Evolutionary conservation across 805 yeast genomes (phyloP).

Genomic region (Cyberlindnera bimundalis): DNA sequence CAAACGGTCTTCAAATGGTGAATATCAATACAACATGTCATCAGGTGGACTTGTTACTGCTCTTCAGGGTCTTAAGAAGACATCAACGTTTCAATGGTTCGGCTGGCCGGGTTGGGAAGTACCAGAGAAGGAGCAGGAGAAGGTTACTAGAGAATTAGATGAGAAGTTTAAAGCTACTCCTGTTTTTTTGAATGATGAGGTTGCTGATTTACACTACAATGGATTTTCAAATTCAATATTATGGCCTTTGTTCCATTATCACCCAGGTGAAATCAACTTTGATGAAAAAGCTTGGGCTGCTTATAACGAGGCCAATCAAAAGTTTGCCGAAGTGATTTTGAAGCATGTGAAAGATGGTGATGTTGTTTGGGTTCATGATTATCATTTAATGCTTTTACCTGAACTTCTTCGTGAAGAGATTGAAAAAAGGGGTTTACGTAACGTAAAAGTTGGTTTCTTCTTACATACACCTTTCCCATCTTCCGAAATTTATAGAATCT

Average conservation of each 20-base stretch:
- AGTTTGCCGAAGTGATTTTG: constrained; percentile 74
- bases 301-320: constrained; percentile 84
- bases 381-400: constrained; percentile 93
- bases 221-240: constrained; percentile 92
- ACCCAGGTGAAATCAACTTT: constrained; percentile 98
- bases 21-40: constrained; percentile 84
- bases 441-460: constrained; percentile 85
- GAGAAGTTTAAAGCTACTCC: constrained; percentile 88
- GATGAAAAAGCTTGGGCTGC: constrained; percentile 99
- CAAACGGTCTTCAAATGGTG: constrained; percentile 54
- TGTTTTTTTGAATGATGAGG: constrained; percentile 77
- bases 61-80: constrained; percentile 81
- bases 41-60: constrained; percentile 98
- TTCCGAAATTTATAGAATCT: constrained; percentile 89
- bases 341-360: constrained; percentile 74
- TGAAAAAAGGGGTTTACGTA: constrained; percentile 39
- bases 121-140: constrained; percentile 67
- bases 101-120: constrained; percentile 98
- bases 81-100: constrained; percentile 88
- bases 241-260: constrained; percentile 98
- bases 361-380: constrained; percentile 96
- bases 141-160: constrained; percentile 66
- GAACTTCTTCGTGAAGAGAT: constrained; percentile 73
- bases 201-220: constrained; percentile 94
- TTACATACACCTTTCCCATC: constrained; percentile 98